phyloP scores from a whole-genome alignment of 495 filamentous ascomycete genomes.

The Aspergillus sclerotiicarbonarius region DNA sequence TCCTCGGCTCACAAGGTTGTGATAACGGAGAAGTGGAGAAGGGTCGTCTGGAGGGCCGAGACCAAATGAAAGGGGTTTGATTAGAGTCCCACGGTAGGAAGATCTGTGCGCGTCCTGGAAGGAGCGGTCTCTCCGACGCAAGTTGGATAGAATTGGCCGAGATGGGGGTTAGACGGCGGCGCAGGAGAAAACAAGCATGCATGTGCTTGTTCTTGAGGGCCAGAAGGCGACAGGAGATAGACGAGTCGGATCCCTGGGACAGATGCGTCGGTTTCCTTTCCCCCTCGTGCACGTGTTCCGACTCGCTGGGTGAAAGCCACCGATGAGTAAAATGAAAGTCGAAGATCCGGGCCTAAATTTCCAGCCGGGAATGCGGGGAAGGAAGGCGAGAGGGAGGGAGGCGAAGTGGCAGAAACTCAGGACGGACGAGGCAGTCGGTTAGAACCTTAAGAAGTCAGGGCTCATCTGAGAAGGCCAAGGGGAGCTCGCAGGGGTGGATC shows the following conservation, averaged over 20 bases:
- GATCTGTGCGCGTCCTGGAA: slow-evolving; percentile 27
- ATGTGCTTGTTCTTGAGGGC: slow-evolving; percentile 31
- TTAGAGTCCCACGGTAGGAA: slow-evolving; percentile 11
- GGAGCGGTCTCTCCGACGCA: slow-evolving; percentile 11
- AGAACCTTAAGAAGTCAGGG: slow-evolving; percentile 6
- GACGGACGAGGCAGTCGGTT: slow-evolving; percentile 15
- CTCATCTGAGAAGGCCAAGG: not conserved
- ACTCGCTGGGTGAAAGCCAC: not conserved
- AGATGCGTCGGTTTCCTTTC: not conserved
- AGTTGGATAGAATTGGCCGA: slow-evolving; percentile 32
- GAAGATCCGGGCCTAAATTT: slow-evolving; percentile 6
- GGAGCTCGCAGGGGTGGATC: not conserved
- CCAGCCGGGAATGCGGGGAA: slow-evolving; percentile 13
- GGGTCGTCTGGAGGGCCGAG: slow-evolving; percentile 23
- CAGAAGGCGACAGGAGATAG: slow-evolving; percentile 6
- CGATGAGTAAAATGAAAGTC: slow-evolving; percentile 5
- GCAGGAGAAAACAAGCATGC: slow-evolving; percentile 32
- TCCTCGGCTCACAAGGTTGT: slow-evolving; percentile 29
- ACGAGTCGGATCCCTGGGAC: not conserved
- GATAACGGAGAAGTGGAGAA: slow-evolving; percentile 29
- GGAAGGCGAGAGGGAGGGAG: slow-evolving; percentile 7
- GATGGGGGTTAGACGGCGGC: slow-evolving; percentile 33
- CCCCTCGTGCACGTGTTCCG: not conserved
- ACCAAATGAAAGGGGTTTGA: slow-evolving; percentile 18
- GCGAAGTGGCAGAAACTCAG: slow-evolving; percentile 4